Base-by-base conservation (phyloP, 1,284 basidiomycete genomes). In the Microbotryum intermedium region DNA sequence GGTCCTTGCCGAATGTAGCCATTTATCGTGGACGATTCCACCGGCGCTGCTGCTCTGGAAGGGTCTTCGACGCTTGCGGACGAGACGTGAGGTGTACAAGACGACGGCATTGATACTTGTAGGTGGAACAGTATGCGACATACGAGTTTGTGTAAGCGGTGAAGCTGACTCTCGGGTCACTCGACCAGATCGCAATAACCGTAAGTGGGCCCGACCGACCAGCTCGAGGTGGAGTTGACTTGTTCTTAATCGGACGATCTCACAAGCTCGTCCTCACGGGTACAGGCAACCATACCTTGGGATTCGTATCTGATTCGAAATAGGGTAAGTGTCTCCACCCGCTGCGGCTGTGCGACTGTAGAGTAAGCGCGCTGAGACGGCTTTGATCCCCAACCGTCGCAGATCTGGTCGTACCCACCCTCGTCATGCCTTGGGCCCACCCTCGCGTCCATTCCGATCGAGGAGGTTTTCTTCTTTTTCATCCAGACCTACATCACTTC, bases 381-480 rank as follows among this genome's bases (percentile, higher is more conserved):
- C 25, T 28, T 13, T 21, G 11, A 10, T 49, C 16, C 1, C 8
- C 16, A 11, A 28, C n/a, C 10, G 4, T 21, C 6, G 7, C 52
- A 67, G 69, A 61, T 72, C 57, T 72, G 71, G 71, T 64, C 69
- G 20, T 72, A 72, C 54, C 71, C 71, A 8, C 53, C 58, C 18
- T 58, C 64, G 10, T 65, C 63, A 13, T 61, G 66, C 28, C 48
- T 70, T 6, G 70, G 67, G 10, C 64, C 64, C 1, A 71, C 69
- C 16, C 52, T 71, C 21, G 67, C 65, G 43, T 26, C 44, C 39
- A 71, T 73, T 21, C 72, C 72, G 11, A 55, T 69, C 52, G 72
- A 73, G 50, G 72, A 73, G 58, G 52, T 71, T 51, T 71, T 73
- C 60, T 73, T 73, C 67, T 73, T 73, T 54, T 61, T 71, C 59